Base-by-base conservation (phyloP, 106 monocot genomes). In the Narthecium ossifragum region DNA sequence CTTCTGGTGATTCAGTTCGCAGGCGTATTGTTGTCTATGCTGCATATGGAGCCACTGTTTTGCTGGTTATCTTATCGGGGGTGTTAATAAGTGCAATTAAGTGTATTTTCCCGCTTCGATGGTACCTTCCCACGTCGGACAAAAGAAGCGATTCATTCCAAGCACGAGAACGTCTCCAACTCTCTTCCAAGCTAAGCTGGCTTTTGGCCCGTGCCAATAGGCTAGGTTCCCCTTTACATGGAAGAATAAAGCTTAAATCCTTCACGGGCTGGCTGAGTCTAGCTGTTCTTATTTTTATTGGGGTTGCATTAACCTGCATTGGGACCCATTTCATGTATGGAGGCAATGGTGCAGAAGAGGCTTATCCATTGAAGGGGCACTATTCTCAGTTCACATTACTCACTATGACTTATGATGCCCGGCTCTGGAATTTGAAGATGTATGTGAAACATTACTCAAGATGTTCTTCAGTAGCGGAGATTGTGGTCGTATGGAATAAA, bases 381-480 rank as follows among this genome's bases (percentile, higher is more conserved):
- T 89, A 77, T 57, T 93, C 93, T 65, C 85, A 93, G 65, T 93
- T 93, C 77, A 93, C 88, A 5, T 41, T 88, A 49, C 37, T 89
- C 34, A 89, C 93, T 14, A 82, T 93, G 93, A 82, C 82, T 18
- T 82, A 83, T 39, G 88, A 88, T 53, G 81, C 85, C 5, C 46
- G 85, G 18, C 32, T 85, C 13, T 81, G 79, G 85, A 88, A 88
- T 39, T 68, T 93, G 56, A 85, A 88, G 63, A 85, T 76, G 79
- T 89, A 69, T 62, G 69, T 88, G 45, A 85, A 85, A 54, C 88
- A 88, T 61, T 93, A 93, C 41, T 93, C 93, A 3, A 76, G 72
- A 38, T 93, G 93, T 57, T 55, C 93, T 38, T 93, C 93, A 0
- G 88, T 93, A 21, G 37, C 63, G 50, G 88, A 89, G 54, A 89